Evolutionary conservation across 2,329 filamentous ascomycete genomes (phyloP), one percentile per base, ranked within the genome.

Genomic region (Leptographium flavum): DNA sequence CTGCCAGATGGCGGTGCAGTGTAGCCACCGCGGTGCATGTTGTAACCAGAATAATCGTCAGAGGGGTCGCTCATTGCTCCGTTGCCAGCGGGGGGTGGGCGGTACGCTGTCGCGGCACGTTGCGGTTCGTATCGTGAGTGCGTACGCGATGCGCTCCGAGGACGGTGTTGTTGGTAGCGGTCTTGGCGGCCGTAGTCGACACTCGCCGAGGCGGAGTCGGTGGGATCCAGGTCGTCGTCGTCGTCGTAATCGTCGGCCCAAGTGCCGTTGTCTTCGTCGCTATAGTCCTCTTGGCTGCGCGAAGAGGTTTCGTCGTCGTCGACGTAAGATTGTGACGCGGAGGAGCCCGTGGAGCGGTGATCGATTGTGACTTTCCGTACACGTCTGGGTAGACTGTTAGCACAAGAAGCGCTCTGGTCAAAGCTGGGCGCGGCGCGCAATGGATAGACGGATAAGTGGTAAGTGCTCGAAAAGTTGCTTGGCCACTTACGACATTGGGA

Each of bases 31-130:
- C 61, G 65, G 47, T 51, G 40, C 22, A 35, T 35, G 21, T 22
- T 19, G 57, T 72, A 80, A n/a, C 83, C 77, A 22, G 83, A 77
- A 19, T 72, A 80, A n/a, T 83, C 77, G 22, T 84, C 77, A 19
- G 68, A 69, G 31, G 73, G 73, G 58, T 74, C 69, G 59, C 72
- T 83, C 66, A 76, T 74, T 45, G 75, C 59, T 66, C 62, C 62
- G 52, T 67, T 52, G 61, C 64, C 56, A 56, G 65, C 51, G 57
- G 66, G 50, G 9, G 53, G 31, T 38, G 49, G 39, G 36, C 54
- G 48, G 40, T 54, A 56, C n/a, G 49, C 39, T n/a, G n/a, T n/a
- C 36, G 50, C 48, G 14, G 51, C 45, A 39, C 56, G 60, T 46
- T 60, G 63, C 49, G 59, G 63, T 39, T 52, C 52, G 39, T 60